Base-by-base conservation (phyloP, 768 basidiomycete species). In the Lactarius sanguifluus region DNA sequence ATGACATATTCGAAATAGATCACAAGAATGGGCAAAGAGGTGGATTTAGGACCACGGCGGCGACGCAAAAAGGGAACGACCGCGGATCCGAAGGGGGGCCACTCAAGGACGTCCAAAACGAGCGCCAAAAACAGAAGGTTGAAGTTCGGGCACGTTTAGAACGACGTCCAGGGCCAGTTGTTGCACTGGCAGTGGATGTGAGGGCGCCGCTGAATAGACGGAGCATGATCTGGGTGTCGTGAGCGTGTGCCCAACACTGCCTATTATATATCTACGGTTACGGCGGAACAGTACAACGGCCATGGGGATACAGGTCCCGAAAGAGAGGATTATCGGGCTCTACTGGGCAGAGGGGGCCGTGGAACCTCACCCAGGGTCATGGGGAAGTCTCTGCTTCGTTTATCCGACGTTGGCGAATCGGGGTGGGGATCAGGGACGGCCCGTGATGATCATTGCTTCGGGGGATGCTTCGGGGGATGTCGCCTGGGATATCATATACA, bases 371-470 rank as follows among this genome's bases (percentile, higher is more conserved):
- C 47, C 23, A 50, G 50, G 50, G 50, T 25, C 23, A 50, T 50
- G 50, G 50, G 50, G 23, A 6, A 23, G 45, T 25, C 36, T 63
- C 57, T 52, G 50, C 16, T n/a, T 36, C 23, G 18, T 25, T 57
- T 61, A 13, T 28, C 36, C 25, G 20, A 54, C 9, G 38, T 40
- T 34, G 40, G 40, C 50, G 28, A 16, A 0, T 40, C 13, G 15
- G 38, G 34, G 10, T 5, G 8, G 8, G 5, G n/a, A n/a, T n/a
- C n/a, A n/a, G n/a, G n/a, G n/a, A n/a, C n/a, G n/a, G n/a, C n/a
- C 40, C 40, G 47, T 38, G 50, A 45, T 62, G 10, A 59, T 34
- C 66, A n/a, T n/a, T n/a, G 23, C 30, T 18, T 58, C 12, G 47
- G 36, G 56, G 20, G 25, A 40, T 56, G 23, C 30, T 18, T 58